Evolutionary conservation across 164 flowering plant species (phyloP).

Genomic region (Stephania japonica): DNA sequence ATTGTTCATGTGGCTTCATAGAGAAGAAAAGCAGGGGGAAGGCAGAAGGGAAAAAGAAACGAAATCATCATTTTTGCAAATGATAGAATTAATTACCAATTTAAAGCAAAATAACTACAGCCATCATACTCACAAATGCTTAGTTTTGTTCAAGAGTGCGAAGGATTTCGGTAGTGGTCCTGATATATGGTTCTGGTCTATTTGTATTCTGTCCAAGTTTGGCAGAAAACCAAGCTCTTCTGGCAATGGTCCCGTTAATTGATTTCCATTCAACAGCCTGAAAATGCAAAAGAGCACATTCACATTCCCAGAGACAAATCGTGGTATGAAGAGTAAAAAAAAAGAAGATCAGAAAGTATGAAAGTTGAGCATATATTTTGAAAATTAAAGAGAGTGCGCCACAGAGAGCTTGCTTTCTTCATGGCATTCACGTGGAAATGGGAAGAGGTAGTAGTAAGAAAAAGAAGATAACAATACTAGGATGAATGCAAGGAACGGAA

Average conservation of each 20-base stretch:
- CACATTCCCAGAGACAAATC: neutral
- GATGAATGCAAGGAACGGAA: neutral
- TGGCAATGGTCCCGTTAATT: slow-evolving; percentile 60
- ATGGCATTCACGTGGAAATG: neutral
- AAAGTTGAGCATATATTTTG: neutral
- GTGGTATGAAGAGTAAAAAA: neutral
- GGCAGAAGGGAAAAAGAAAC: neutral
- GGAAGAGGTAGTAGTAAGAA: neutral
- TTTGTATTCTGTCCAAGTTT: slow-evolving; percentile 52
- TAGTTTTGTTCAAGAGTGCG: slow-evolving; percentile 44
- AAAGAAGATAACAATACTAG: neutral
- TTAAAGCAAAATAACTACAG: slow-evolving; percentile 5
- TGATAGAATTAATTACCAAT: neutral
- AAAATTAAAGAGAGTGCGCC: neutral
- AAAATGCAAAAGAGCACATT: slow-evolving; percentile 12
- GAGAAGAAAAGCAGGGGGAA: neutral
- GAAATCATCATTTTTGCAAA: neutral
- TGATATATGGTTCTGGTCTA: slow-evolving; percentile 64
- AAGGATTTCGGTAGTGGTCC: slow-evolving; percentile 77
- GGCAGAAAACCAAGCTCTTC: slow-evolving; percentile 74
- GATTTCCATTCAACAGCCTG: slow-evolving; percentile 90
- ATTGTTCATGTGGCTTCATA: slow-evolving; percentile 79
- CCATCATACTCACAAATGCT: slow-evolving; percentile 62
- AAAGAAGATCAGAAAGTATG: neutral
- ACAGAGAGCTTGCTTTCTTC: neutral